Conservation (phyloP, 192 early-diverging fungal genomes). For the Gaertneriomyces sp. region DNA sequence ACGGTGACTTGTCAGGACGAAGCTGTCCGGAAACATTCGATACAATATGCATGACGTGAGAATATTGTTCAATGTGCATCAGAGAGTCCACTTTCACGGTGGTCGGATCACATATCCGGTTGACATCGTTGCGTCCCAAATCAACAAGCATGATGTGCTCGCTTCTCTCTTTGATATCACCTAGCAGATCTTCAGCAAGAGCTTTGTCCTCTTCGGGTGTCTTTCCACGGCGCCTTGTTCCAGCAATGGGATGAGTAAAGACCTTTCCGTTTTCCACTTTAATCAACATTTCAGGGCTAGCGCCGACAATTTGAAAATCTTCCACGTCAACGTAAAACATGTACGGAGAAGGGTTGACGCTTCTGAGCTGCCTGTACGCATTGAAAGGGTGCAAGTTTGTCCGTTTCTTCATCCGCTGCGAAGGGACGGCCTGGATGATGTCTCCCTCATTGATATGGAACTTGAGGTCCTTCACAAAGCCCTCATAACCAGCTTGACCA, state of each 20-base stretch:
- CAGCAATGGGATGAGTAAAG: constrained; percentile 95
- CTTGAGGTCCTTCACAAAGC: constrained; percentile 84
- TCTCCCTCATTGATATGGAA: constrained; percentile 91
- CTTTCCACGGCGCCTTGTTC: constrained; percentile 87
- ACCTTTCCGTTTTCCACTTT: constrained; percentile 84
- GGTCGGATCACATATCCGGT: constrained; percentile 90
- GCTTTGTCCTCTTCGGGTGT: constrained; percentile 83
- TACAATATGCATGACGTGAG: constrained; percentile 99
- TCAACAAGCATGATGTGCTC: constrained; percentile 99
- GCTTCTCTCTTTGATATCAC: constrained; percentile 92
- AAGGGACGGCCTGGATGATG: constrained; percentile 97
- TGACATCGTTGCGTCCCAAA: constrained; percentile 96
- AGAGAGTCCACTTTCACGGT: constrained; percentile 92
- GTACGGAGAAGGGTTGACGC: constrained; percentile 98
- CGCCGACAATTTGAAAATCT: constrained; percentile 92
- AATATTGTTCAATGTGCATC: constrained; percentile 96
- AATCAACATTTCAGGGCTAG: constrained; percentile 96
- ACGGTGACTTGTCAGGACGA: constrained; percentile 82
- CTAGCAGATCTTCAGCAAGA: constrained; percentile 82
- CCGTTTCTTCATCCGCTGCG: constrained; percentile 80
- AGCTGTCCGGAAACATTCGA: constrained; percentile 88
- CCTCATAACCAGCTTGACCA: constrained; percentile 84
- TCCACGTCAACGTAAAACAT: constrained; percentile 98
- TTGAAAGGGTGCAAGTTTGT: constrained; percentile 97
- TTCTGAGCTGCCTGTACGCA: constrained; percentile 91